Percentiles rank a stretch among this genome's conserved stretches.
These are phyloP conservation scores for Neurospora sp. DNA, from an alignment of 2,329 filamentous ascomycete species.

Conservation along the genomic window DNA sequence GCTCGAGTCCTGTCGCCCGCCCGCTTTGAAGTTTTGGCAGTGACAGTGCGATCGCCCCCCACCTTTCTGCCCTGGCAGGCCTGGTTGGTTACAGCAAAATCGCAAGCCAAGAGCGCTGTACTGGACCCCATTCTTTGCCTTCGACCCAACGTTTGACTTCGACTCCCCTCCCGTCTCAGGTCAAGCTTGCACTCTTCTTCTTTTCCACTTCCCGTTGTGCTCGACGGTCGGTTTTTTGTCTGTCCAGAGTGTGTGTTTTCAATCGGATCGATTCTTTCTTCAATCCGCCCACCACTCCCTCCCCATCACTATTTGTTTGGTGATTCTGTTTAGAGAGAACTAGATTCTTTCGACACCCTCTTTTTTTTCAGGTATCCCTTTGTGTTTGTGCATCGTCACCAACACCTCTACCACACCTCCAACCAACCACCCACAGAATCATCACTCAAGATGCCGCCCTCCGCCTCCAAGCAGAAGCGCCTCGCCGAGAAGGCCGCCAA, in stretches of 20 bases:
- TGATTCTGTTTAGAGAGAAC: slow-evolving; percentile 5
- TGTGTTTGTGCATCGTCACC: slow-evolving; percentile 1
- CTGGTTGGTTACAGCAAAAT: background rate
- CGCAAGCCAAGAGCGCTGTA: background rate
- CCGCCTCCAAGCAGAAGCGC: slow-evolving; percentile 61
- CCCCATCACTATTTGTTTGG: slow-evolving; percentile 5
- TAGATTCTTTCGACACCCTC: background rate
- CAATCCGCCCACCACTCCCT: slow-evolving; percentile 8
- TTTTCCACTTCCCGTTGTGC: slow-evolving; percentile 5
- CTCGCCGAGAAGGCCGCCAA: slow-evolving; percentile 61
- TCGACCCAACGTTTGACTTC: slow-evolving; percentile 5
- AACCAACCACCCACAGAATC: background rate
- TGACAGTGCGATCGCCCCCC: background rate
- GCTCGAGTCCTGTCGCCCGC: background rate
- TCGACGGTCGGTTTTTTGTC: background rate
- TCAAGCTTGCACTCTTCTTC: background rate
- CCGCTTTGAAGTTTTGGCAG: background rate
- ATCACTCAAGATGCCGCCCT: slow-evolving; percentile 45
- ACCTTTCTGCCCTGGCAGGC: background rate
- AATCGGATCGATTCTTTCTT: background rate
- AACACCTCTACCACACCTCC: background rate
- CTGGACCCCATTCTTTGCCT: background rate
- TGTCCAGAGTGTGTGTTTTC: background rate
- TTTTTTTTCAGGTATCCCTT: background rate
- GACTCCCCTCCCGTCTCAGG: slow-evolving; percentile 12